These are phyloP conservation scores for Trichosporon sp. DNA, from an alignment of 1,284 basidiomycete genomes.

Conservation along the genomic window DNA sequence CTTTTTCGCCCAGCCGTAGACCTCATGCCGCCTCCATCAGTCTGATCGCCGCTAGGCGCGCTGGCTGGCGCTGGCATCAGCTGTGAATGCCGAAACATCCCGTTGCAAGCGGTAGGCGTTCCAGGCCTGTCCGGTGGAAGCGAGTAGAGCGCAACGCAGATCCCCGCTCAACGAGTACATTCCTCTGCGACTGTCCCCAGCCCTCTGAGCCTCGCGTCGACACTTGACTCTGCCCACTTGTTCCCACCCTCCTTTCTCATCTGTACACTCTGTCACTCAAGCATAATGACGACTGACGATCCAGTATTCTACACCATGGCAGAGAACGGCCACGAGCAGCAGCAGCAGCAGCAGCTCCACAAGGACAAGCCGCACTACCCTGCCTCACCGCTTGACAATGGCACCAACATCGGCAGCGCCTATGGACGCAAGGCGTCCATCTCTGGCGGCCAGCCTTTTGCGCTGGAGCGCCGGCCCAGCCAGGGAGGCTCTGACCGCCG, in stretches of 20 bases:
- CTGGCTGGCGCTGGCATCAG: not conserved
- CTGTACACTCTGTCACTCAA: not conserved
- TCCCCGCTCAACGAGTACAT: not conserved
- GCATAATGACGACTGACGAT: not conserved
- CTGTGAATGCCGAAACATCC: not conserved
- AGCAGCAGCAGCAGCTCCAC: not conserved
- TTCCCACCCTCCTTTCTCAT: not conserved
- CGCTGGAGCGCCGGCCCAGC: conserved; percentile 8
- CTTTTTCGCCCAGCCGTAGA: too few relatives aligned
- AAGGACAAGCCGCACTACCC: not conserved
- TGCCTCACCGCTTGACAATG: conserved; percentile 28
- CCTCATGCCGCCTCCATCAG: too few relatives aligned
- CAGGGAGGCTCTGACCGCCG: not conserved
- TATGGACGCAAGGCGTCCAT: conserved; percentile 32
- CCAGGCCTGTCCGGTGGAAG: not conserved
- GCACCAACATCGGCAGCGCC: conserved; percentile 40
- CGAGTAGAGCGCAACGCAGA: not conserved
- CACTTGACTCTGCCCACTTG: too few relatives aligned
- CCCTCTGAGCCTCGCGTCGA: not conserved
- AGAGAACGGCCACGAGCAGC: conserved; percentile 6
- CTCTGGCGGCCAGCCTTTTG: conserved; percentile 3
- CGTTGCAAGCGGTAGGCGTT: too few relatives aligned
- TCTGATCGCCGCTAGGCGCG: not conserved
- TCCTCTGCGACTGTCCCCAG: not conserved
- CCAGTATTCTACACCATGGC: conserved; percentile 1